These are phyloP conservation scores for Vinca minor DNA, from an alignment of 257 asterid genomes.

Conservation along the genomic window DNA sequence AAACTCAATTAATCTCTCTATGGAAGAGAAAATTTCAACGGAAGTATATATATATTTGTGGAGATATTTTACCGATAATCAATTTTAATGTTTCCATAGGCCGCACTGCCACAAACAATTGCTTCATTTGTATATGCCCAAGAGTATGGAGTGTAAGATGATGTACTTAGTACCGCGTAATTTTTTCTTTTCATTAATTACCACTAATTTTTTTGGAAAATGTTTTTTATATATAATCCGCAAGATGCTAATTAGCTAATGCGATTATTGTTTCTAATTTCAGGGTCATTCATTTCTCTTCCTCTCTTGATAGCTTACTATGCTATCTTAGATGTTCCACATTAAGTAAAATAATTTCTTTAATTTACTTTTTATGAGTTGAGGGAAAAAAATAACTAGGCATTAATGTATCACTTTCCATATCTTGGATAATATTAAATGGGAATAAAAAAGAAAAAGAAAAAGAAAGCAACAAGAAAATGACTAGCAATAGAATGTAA, in stretches of 20 bases:
- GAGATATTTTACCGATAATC: no score
- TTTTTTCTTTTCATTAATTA: neutral
- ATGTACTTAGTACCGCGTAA: slow-evolving; percentile 7
- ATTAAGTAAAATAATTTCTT: neutral
- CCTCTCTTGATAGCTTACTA: slow-evolving; percentile 42
- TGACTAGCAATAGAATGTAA: no score
- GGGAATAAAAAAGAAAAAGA: no score
- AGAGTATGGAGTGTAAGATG: slow-evolving; percentile 10
- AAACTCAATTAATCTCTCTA: no score
- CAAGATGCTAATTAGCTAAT: neutral
- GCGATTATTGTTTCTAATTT: neutral
- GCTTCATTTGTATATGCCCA: slow-evolving; percentile 10
- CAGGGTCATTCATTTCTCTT: slow-evolving; percentile 47
- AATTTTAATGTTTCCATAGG: neutral
- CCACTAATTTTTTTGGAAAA: neutral
- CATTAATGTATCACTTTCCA: no score
- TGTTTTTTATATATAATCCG: neutral
- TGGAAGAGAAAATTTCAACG: no score
- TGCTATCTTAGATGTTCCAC: slow-evolving; percentile 23
- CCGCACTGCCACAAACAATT: slow-evolving; percentile 3
- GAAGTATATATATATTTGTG: no score
- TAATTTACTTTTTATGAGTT: no score
- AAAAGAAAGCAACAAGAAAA: no score
- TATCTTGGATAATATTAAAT: no score
- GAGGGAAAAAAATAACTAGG: no score